Evolutionary conservation across 768 basidiomycete genomes (phyloP).

Genomic region (Cubamyces sp.): DNA sequence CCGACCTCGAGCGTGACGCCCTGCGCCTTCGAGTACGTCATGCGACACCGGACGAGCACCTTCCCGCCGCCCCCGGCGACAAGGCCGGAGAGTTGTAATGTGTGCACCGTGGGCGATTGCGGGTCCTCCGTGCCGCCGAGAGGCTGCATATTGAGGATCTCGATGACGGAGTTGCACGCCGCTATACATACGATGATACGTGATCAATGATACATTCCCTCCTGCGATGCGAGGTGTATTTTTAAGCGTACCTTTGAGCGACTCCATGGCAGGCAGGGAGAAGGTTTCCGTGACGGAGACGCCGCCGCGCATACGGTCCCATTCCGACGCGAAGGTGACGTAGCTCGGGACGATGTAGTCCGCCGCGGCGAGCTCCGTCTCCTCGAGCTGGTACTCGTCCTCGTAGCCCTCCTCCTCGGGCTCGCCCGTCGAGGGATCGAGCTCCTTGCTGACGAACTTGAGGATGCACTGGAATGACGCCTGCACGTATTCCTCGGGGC

Average conservation of each 20-base stretch:
- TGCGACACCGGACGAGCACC: slow-evolving; percentile 90
- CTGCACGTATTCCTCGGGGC: slow-evolving; percentile 74
- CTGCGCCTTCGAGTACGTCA: slow-evolving; percentile 89
- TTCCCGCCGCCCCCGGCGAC: slow-evolving; percentile 95
- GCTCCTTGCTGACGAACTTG: slow-evolving; percentile 96
- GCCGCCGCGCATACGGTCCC: slow-evolving; percentile 86
- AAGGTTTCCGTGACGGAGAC: slow-evolving; percentile 91
- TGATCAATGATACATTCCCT: slow-evolving; percentile 27
- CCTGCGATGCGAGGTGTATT: slow-evolving; percentile 7
- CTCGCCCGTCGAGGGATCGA: slow-evolving; percentile 92
- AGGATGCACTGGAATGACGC: slow-evolving; percentile 90
- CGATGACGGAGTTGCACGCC: slow-evolving; percentile 94
- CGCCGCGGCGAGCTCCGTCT: slow-evolving; percentile 89
- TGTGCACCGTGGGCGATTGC: slow-evolving; percentile 85
- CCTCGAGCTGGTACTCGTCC: slow-evolving; percentile 97
- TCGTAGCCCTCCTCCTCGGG: slow-evolving; percentile 99
- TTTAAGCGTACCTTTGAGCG: slow-evolving; percentile 84
- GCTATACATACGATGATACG: slow-evolving; percentile 50
- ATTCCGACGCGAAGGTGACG: slow-evolving; percentile 88
- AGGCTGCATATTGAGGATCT: slow-evolving; percentile 96
- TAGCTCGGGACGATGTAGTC: slow-evolving; percentile 98
- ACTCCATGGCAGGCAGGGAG: slow-evolving; percentile 88
- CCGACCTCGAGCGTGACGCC: slow-evolving; percentile 93
- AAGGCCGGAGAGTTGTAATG: slow-evolving; percentile 89
- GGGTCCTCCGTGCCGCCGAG: slow-evolving; percentile 90